Percentiles rank a stretch among this genome's conserved stretches.
phyloP scores from a whole-genome alignment of 331 rosid species.

The Acacia pycnantha region DNA sequence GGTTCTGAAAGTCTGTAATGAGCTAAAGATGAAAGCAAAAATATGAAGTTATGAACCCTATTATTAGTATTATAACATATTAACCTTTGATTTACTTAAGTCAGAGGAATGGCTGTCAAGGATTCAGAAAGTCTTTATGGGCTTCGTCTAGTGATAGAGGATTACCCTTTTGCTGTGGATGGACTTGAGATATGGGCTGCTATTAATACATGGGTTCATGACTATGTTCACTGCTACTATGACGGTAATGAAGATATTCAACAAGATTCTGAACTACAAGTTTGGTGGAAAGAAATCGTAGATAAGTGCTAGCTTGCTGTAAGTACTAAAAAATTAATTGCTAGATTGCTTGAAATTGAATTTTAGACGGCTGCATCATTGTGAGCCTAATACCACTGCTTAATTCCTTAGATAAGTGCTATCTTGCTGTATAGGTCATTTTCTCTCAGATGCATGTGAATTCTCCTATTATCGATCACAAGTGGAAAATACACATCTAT shows the following conservation, averaged over 20 bases:
- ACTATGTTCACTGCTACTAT: conserved; percentile 71
- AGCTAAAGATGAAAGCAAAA: not conserved
- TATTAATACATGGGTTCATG: conserved; percentile 70
- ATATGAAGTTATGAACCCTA: not conserved
- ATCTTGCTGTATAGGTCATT: too few species aligned
- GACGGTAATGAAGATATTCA: conserved; percentile 40
- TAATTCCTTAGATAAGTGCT: too few species aligned
- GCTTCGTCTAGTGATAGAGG: conserved; percentile 65
- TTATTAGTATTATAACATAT: not conserved
- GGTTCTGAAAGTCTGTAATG: not conserved
- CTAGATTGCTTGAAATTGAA: too few species aligned
- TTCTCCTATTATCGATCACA: too few species aligned
- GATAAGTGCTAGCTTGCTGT: too few species aligned
- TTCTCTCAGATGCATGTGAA: too few species aligned
- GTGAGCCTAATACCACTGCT: too few species aligned
- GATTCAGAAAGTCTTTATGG: conserved; percentile 67
- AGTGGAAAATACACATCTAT: too few species aligned
- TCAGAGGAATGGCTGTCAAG: conserved; percentile 75
- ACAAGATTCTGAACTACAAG: conserved; percentile 63
- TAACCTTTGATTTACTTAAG: conserved; percentile 16
- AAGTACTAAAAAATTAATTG: too few species aligned
- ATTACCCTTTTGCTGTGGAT: conserved; percentile 90
- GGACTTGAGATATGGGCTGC: conserved; percentile 81
- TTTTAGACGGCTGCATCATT: too few species aligned
- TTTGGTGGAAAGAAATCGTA: conserved; percentile 82